Percentiles rank a stretch among this genome's conserved stretches.
These are phyloP conservation scores for Spongispora temasekensis DNA, from an alignment of 1,284 basidiomycete species.

Conservation along the genomic window DNA sequence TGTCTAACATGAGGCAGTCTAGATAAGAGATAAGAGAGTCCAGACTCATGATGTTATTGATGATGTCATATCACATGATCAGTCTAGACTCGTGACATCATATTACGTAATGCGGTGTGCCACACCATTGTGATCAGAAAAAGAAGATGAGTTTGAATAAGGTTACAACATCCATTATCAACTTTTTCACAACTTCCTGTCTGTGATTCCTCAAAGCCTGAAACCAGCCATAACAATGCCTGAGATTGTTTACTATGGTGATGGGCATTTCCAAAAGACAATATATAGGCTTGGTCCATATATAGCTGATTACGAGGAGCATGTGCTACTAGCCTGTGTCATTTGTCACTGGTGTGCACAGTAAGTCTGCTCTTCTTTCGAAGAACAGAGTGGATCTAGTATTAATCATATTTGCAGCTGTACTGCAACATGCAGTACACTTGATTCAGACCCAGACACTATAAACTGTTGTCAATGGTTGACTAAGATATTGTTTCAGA, in stretches of 20 bases:
- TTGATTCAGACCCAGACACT: neutral
- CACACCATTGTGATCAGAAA: too few species aligned
- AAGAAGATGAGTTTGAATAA: too few species aligned
- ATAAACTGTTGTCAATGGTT: neutral
- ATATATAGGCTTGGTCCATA: slow-evolving; percentile 4
- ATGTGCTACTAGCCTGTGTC: neutral
- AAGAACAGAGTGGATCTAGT: neutral
- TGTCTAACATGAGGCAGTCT: too few species aligned
- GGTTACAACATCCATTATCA: too few species aligned
- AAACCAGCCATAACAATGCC: neutral
- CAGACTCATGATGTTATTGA: too few species aligned
- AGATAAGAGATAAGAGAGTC: too few species aligned
- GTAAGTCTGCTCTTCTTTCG: neutral
- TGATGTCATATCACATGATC: too few species aligned
- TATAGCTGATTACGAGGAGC: slow-evolving; percentile 3
- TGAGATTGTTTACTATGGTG: neutral
- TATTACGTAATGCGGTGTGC: too few species aligned
- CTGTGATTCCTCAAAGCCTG: neutral
- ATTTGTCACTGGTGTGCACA: neutral
- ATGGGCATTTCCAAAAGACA: neutral
- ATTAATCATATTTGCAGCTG: neutral
- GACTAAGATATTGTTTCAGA: neutral
- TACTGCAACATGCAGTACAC: neutral
- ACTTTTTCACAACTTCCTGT: neutral
- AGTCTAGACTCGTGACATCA: too few species aligned